These are phyloP conservation scores for Neofusicoccum laricinum DNA, from an alignment of 2,329 filamentous ascomycete species.

Conservation along the genomic window DNA sequence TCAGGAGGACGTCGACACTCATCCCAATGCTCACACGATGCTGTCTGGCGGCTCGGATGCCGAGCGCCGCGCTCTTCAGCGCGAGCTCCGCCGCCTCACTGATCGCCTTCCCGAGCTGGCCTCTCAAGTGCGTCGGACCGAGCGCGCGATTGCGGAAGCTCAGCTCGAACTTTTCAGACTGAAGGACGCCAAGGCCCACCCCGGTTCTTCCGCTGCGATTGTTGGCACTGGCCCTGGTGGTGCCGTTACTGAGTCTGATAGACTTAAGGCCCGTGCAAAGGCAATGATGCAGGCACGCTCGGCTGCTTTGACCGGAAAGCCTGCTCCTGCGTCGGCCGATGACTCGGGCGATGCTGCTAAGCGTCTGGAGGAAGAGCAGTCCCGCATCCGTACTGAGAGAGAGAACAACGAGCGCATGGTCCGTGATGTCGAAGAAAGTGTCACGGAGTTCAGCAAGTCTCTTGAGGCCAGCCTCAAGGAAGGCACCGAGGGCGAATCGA, in stretches of 20 bases:
- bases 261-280: conserved; percentile 90
- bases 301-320: conserved; percentile 84
- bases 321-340: conserved; percentile 62
- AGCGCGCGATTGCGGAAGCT: conserved; percentile 89
- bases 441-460: conserved; percentile 79
- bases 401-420: conserved; percentile 98
- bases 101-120: conserved; percentile 90
- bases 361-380: conserved; percentile 83
- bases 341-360: conserved; percentile 78
- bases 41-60: conserved; percentile 61
- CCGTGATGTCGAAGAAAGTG: conserved; percentile 91
- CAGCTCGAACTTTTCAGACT: conserved; percentile 89
- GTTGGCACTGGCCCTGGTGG: conserved; percentile 92
- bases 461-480: conserved; percentile 88
- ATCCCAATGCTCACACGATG: conserved; percentile 68
- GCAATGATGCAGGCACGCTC: conserved; percentile 99
- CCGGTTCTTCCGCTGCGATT: conserved; percentile 73
- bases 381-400: conserved; percentile 76
- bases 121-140: conserved; percentile 84
- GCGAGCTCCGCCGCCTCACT: conserved; percentile 82
- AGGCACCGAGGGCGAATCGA: conserved; percentile 68
- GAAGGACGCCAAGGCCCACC: conserved; percentile 88
- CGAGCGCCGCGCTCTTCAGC: conserved; percentile 79
- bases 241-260: conserved; percentile 84
- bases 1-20: conserved; percentile 90